Conservation (phyloP, 805 yeast genomes). For the Starmerella apis region DNA sequence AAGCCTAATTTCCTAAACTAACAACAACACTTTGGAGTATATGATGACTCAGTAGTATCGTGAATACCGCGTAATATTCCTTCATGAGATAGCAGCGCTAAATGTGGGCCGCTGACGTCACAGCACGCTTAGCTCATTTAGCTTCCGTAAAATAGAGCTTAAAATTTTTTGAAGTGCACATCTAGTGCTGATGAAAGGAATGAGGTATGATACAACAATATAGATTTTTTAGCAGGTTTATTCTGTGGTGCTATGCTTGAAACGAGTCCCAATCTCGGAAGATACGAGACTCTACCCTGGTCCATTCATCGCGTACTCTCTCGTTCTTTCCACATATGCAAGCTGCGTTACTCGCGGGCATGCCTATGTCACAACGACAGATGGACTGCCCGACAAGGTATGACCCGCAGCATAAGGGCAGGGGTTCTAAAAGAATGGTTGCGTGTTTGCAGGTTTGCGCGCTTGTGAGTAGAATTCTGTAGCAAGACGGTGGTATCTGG, state of each 20-base stretch:
- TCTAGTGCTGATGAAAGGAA: too few species aligned
- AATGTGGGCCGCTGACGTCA: slow-evolving; percentile 2
- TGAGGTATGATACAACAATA: too few species aligned
- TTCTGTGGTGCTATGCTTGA: too few species aligned
- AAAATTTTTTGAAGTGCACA: too few species aligned
- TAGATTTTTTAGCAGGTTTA: too few species aligned
- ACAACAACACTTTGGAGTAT: background rate
- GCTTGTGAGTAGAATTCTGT: background rate
- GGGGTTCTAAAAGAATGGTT: background rate
- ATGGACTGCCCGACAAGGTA: background rate
- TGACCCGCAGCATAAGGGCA: background rate
- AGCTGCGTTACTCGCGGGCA: too few species aligned
- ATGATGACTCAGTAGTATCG: slow-evolving; percentile 5
- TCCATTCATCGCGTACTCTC: background rate
- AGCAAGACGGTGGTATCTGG: background rate
- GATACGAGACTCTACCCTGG: background rate
- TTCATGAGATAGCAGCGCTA: background rate
- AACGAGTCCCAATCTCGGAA: too few species aligned
- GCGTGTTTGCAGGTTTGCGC: background rate
- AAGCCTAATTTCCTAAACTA: background rate
- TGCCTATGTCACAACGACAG: too few species aligned
- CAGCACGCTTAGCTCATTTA: too few species aligned
- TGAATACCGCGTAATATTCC: background rate
- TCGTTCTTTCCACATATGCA: background rate
- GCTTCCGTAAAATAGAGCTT: too few species aligned